Evolutionary conservation across 306 rosid genomes (phyloP), one percentile per base, ranked within the genome.

Genomic region (Ziziphus jujuba): DNA sequence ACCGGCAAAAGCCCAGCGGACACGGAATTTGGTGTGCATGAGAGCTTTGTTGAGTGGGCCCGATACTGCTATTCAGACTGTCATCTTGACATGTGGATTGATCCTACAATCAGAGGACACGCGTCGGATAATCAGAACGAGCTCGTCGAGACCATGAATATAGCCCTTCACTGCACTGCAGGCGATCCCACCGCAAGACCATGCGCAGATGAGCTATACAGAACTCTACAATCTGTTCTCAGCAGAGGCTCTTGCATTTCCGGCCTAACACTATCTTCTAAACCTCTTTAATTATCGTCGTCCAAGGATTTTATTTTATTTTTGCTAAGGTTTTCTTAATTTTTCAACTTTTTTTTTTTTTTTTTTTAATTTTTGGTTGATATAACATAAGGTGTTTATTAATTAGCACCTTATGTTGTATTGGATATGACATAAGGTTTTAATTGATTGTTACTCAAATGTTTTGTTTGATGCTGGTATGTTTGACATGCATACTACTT

Each of bases 21-120:
- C 69, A n/a, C 48, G 24, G 90, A 90, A 69, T 61, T 69, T 48
- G 81, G 88, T 34, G 61, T 43, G 66, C 81, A 81, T 20, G 75
- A 73, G 50, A 72, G 36, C 43, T 77, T 90, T 9, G 92, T 93
- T 0, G 96, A 90, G 69, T 93, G 99, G 99, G 97, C 99, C 60
- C 78, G 89, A 3, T 83, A 83, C 56, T 88, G 92, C 68, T 93
- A 93, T 72, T 77, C 95, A 5, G 89, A 90, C 9, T 84, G 90
- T 65, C 87, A 79, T 59, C 67, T 85, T 51, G 92, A 93, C 73
- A 68, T 63, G 77, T 93, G 97, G 99, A 72, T 87, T 2, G 97
- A 88, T 70, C 70, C 75, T 9, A 43, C 40, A 59, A 82, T 90
- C 25, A 76, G 77, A 44, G 91, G 71, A 60, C 82, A 78, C 71